These are phyloP conservation scores for Yamadazyma pseudoaaseri DNA, from an alignment of 1,139 yeast species.

Conservation along the genomic window DNA sequence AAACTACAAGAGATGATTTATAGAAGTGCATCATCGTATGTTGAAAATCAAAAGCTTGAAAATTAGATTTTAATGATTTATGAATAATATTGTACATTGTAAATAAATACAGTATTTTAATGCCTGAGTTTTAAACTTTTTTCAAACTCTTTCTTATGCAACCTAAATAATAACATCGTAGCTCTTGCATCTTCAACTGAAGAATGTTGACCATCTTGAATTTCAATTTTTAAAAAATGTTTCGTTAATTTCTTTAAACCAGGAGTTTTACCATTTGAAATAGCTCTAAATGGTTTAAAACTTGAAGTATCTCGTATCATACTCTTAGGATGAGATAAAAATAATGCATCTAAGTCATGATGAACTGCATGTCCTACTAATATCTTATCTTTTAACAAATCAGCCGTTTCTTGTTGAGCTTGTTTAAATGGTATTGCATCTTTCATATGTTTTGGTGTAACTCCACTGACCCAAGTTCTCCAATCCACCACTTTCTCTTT, in stretches of 20 bases:
- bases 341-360: conserved; percentile 71
- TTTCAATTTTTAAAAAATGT: conserved; percentile 56
- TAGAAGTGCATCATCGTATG: conserved; percentile 37
- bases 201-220: conserved; percentile 78
- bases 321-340: conserved; percentile 64
- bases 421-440: conserved; percentile 63
- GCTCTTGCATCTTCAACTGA: conserved; percentile 91
- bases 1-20: conserved; percentile 36
- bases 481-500: conserved; percentile 77
- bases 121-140: conserved; percentile 13
- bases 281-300: conserved; percentile 55
- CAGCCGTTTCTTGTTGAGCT: conserved; percentile 60
- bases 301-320: conserved; percentile 74
- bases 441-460: conserved; percentile 65
- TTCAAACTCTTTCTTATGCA: conserved; percentile 63
- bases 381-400: conserved; percentile 49
- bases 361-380: conserved; percentile 85
- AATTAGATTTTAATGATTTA: conserved; percentile 18
- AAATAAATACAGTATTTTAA: not conserved
- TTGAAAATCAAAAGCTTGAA: conserved; percentile 39
- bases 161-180: conserved; percentile 73
- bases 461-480: conserved; percentile 95
- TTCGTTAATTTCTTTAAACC: conserved; percentile 64
- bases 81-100: conserved; percentile 5
- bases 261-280: conserved; percentile 69